Conservation (phyloP, 495 filamentous ascomycete genomes). For the Penicillium alfredii region DNA sequence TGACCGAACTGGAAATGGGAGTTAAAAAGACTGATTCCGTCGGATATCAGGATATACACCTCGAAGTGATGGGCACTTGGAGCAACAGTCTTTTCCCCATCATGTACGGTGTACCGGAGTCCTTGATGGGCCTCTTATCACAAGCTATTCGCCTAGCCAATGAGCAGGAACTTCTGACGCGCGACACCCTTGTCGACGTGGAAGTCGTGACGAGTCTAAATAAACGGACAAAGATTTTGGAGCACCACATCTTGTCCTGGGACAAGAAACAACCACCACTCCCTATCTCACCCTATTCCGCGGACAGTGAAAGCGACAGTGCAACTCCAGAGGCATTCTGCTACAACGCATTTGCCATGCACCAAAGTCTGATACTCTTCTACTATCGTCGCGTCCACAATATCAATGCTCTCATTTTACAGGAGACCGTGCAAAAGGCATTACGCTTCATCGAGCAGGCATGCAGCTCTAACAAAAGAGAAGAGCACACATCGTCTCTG, state of each 20-base stretch:
- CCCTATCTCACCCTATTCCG: neutral
- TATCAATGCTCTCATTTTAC: conserved; percentile 10
- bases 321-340: neutral
- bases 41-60: conserved; percentile 11
- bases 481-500: conserved; percentile 1
- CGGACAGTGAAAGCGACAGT: neutral
- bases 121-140: conserved; percentile 11
- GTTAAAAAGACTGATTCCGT: conserved; percentile 2
- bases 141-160: conserved; percentile 13
- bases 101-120: conserved; percentile 10
- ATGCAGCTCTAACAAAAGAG: neutral
- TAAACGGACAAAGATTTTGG: conserved; percentile 2
- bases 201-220: neutral
- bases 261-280: no score
- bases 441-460: neutral
- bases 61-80: conserved; percentile 12
- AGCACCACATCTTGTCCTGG: conserved; percentile 9
- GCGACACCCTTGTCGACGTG: neutral
- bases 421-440: conserved; percentile 10
- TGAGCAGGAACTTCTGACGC: conserved; percentile 9
- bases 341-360: conserved; percentile 3
- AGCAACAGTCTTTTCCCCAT: conserved; percentile 6
- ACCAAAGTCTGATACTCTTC: conserved; percentile 10
- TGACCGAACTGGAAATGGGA: conserved; percentile 2
- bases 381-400: conserved; percentile 13